Evolutionary conservation across 1,284 basidiomycete genomes (phyloP).

Genomic region (Phenoliferia sp.): DNA sequence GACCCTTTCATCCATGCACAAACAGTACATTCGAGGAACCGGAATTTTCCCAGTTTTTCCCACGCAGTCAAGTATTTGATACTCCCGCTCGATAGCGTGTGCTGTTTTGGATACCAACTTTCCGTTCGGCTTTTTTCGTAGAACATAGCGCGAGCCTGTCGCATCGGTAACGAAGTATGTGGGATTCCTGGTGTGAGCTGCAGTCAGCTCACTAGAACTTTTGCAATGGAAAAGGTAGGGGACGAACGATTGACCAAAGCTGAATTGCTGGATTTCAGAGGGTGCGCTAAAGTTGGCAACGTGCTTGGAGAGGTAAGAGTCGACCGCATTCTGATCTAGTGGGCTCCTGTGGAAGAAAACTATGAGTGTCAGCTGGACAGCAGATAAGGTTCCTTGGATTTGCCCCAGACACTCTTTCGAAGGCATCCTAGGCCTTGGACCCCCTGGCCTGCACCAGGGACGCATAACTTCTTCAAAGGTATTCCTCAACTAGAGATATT

Average conservation of each 20-base stretch:
- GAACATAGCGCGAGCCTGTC: slow-evolving; percentile 63
- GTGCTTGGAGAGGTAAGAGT: slow-evolving; percentile 59
- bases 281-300: slow-evolving; percentile 60
- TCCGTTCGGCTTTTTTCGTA: slow-evolving; percentile 91
- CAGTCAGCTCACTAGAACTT: not conserved
- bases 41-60: slow-evolving; percentile 75
- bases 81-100: slow-evolving; percentile 91
- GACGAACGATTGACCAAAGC: slow-evolving; percentile 44
- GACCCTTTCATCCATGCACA: slow-evolving; percentile 67
- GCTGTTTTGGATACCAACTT: slow-evolving; percentile 79
- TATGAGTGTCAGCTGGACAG: not conserved
- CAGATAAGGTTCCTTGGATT: not conserved
- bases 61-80: slow-evolving; percentile 68
- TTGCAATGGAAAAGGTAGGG: slow-evolving; percentile 39
- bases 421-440: not conserved
- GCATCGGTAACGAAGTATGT: slow-evolving; percentile 84
- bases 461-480: not conserved
- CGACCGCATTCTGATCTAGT: slow-evolving; percentile 44
- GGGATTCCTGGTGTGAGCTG: slow-evolving; percentile 70
- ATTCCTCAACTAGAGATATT: no score
- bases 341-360: slow-evolving; percentile 3
- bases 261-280: slow-evolving; percentile 83
- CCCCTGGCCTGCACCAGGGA: no score
- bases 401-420: not conserved
- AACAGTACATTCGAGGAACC: slow-evolving; percentile 73